Conservation (phyloP, 352 stramenopile genomes). For the Phytopythium mirpurense region DNA sequence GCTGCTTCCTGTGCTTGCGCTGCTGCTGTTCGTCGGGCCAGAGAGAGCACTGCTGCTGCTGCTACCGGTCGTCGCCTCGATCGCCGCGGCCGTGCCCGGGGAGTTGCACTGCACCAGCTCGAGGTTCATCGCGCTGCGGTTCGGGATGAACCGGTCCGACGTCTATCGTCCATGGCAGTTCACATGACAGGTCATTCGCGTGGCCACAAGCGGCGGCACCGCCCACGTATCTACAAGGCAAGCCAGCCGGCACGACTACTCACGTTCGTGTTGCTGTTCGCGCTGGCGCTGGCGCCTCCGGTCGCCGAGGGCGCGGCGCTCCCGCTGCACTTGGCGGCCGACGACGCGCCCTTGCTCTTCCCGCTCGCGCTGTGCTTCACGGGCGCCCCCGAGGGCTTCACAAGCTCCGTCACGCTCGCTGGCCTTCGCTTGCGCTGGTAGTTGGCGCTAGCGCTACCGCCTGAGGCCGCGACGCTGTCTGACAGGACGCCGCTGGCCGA, state of each 20-base stretch:
- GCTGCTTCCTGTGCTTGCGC: conserved; percentile 11
- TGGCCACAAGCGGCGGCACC: no score
- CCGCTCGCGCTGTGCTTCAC: conserved; percentile 1
- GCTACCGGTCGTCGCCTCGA: conserved; percentile 24
- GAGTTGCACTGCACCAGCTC: conserved; percentile 71
- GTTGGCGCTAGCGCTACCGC: conserved; percentile 16
- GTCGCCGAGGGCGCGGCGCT: not conserved
- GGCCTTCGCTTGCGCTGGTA: conserved; percentile 23
- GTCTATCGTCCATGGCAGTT: conserved; percentile 15
- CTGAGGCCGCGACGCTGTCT: not conserved
- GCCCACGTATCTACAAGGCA: no score
- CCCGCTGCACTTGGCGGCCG: not conserved
- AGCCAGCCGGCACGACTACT: no score
- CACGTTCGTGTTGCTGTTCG: conserved; percentile 6
- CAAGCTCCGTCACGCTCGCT: conserved; percentile 7
- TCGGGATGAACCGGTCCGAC: conserved; percentile 81
- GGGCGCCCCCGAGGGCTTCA: not conserved
- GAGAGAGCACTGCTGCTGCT: conserved; percentile 10
- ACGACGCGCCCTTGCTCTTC: not conserved
- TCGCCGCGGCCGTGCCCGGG: conserved; percentile 41
- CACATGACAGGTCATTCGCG: not conserved
- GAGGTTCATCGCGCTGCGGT: conserved; percentile 84
- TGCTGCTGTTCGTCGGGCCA: not conserved
- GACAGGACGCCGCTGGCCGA: not conserved
- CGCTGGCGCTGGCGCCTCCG: not conserved